Percentiles rank a stretch among this genome's conserved stretches.
phyloP scores from a whole-genome alignment of 1,284 basidiomycete species.

The Anthracocystis setariae region DNA sequence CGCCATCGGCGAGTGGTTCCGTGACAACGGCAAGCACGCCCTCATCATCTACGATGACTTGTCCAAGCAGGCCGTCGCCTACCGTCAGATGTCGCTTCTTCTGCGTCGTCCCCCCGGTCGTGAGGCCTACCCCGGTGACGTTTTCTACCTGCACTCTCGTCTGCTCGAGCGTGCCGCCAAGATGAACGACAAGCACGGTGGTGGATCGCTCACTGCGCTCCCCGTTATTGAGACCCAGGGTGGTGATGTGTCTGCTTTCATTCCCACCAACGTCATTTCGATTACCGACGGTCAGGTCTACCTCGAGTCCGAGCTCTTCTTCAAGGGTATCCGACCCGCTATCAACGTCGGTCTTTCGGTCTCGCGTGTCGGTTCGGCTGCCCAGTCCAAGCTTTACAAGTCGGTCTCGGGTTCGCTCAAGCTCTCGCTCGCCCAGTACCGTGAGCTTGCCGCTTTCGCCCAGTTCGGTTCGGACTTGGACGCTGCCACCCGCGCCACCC shows the following conservation, averaged over 20 bases:
- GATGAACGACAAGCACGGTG: constrained; percentile 98
- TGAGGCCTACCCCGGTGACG: constrained; percentile 99
- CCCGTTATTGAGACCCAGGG: constrained; percentile 99
- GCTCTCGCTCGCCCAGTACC: constrained; percentile 99
- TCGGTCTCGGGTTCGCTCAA: constrained; percentile 99
- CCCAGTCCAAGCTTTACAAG: constrained; percentile 89
- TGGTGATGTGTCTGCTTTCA: constrained; percentile 95
- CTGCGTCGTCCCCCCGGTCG: constrained; percentile 99
- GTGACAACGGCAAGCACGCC: constrained; percentile 96
- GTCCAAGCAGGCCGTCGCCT: constrained; percentile 99
- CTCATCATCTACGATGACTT: constrained; percentile 99
- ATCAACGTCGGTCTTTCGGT: constrained; percentile 99
- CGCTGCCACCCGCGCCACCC: constrained; percentile 84
- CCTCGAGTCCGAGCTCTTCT: constrained; percentile 77
- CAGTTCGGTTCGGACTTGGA: constrained; percentile 99
- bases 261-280: constrained; percentile 68
- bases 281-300: constrained; percentile 68
- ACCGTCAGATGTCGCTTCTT: constrained; percentile 99
- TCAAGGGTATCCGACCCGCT: constrained; percentile 98
- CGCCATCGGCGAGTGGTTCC: constrained; percentile 99
- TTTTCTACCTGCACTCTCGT: constrained; percentile 99
- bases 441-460: constrained; percentile 99
- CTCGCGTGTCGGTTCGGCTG: constrained; percentile 98
- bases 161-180: constrained; percentile 99
- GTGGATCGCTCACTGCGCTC: constrained; percentile 96